A percentile compares a stretch with the other conserved stretches of the same genome.
phyloP scores from a whole-genome alignment of 306 rosid genomes.

The Cajanus cajan region DNA sequence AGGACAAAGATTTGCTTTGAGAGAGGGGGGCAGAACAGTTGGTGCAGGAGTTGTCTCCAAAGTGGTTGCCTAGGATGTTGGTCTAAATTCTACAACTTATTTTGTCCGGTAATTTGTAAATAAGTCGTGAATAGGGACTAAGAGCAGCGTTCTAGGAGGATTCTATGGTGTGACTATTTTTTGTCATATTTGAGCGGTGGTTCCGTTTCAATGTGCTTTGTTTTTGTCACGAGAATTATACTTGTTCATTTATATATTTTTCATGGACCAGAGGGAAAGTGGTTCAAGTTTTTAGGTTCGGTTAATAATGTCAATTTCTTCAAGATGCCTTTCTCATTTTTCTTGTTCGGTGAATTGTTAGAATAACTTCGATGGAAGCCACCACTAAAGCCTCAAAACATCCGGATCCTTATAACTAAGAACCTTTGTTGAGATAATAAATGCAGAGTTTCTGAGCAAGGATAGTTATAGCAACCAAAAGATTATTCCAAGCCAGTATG shows the following conservation, averaged over 20 bases:
- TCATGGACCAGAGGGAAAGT: background rate
- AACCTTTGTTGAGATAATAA: background rate
- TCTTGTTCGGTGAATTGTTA: background rate
- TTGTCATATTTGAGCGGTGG: slow-evolving; percentile 16
- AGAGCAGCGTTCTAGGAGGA: slow-evolving; percentile 20
- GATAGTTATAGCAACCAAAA: background rate
- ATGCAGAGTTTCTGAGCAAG: background rate
- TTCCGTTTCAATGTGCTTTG: slow-evolving; percentile 9
- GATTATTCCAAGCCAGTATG: background rate
- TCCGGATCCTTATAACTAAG: background rate
- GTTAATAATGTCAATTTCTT: slow-evolving; percentile 18
- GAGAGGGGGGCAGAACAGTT: slow-evolving; percentile 94
- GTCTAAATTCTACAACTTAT: background rate
- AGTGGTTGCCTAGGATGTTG: slow-evolving; percentile 54
- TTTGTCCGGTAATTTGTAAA: slow-evolving; percentile 30
- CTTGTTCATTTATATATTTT: slow-evolving; percentile 15
- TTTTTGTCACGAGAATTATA: slow-evolving; percentile 15
- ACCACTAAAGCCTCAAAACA: background rate
- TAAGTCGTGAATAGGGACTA: slow-evolving; percentile 12
- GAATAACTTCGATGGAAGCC: background rate
- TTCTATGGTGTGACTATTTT: slow-evolving; percentile 17
- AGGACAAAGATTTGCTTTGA: slow-evolving; percentile 91
- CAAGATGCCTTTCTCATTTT: background rate
- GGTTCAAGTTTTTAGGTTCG: background rate
- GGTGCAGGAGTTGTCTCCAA: slow-evolving; percentile 93